Evolutionary conservation across 176 grass and related monocot genomes (phyloP), one percentile per base, ranked within the genome.

Genomic region (Lolium multiflorum): DNA sequence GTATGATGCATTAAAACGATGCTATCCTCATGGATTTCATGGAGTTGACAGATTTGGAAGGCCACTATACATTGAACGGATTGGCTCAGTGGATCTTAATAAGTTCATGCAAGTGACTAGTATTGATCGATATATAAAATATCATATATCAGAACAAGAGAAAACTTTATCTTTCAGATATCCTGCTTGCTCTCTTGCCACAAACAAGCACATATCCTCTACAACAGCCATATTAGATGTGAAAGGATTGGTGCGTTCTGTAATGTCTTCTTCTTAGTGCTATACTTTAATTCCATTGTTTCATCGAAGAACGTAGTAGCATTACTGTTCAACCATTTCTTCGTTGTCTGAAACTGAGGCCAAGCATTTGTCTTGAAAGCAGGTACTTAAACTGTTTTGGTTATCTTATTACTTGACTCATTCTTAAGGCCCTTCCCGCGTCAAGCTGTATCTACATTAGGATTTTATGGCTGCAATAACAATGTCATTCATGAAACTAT

Each of bases 71-170:
- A 94, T 98, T 13, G 96, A 98, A 84, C 88, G 92, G 68, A 91
- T 98, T 82, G 93, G 96, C 22, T 88, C 76, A 54, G 72, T 92
- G 31, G 88, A 98, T 87, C 82, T 98, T 69, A 89, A 78, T 72
- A 83, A 91, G 76, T 74, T 98, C 16, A 80, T 92, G 76, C 83
- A 91, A 62, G 86, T 85, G 55, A 96, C 92, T 80, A 92, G 75
- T 46, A 63, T 92, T 86, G 93, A 98, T 50, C 87, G 96, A 55
- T 96, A 79, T 76, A 74, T 98, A 77, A 98, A 98, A 69, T 92
- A 96, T 92, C 96, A 96, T 89, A 92, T 98, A 84, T 83, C 62
- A 52, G 91, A 98, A 85, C 93, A 98, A 82, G 96, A 98, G 87
- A 95, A 94, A 88, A 98, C 96, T 52, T 78, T 98, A 43, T 88